These are phyloP conservation scores for Psophocarpus tetragonolobus DNA, from an alignment of 306 rosid species.

Conservation along the genomic window DNA sequence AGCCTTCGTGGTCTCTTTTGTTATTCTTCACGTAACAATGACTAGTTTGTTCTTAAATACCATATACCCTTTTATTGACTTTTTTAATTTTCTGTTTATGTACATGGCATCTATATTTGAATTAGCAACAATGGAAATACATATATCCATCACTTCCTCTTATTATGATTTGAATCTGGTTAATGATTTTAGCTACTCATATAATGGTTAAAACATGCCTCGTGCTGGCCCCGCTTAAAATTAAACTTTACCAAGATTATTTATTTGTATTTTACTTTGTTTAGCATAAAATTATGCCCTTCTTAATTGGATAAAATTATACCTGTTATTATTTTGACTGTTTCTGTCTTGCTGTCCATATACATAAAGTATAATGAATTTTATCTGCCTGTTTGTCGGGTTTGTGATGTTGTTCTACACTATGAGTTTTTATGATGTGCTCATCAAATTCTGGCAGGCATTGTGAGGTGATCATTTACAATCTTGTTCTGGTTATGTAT, in stretches of 20 bases:
- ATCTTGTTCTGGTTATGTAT: background rate
- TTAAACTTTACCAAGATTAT: no score
- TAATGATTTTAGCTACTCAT: conserved; percentile 2
- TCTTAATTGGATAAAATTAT: background rate
- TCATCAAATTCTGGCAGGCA: conserved; percentile 94
- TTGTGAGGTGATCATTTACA: conserved; percentile 70
- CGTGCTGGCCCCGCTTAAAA: no score
- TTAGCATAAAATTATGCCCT: background rate
- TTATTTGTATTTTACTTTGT: background rate
- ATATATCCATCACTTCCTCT: background rate
- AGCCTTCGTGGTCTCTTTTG: background rate
- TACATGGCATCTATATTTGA: background rate
- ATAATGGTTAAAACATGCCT: no score
- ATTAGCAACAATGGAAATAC: background rate
- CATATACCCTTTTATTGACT: conserved; percentile 9
- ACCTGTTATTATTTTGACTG: conserved; percentile 24
- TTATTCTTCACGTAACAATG: background rate
- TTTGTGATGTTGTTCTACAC: conserved; percentile 75
- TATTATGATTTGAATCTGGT: background rate
- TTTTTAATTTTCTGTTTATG: conserved; percentile 12
- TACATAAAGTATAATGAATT: conserved; percentile 75
- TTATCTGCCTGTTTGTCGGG: conserved; percentile 85
- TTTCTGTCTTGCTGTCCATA: background rate
- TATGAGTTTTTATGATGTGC: conserved; percentile 63
- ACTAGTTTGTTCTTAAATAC: background rate